phyloP scores from a whole-genome alignment of 73 alveolate genomes.

The Uronychia binucleata region DNA sequence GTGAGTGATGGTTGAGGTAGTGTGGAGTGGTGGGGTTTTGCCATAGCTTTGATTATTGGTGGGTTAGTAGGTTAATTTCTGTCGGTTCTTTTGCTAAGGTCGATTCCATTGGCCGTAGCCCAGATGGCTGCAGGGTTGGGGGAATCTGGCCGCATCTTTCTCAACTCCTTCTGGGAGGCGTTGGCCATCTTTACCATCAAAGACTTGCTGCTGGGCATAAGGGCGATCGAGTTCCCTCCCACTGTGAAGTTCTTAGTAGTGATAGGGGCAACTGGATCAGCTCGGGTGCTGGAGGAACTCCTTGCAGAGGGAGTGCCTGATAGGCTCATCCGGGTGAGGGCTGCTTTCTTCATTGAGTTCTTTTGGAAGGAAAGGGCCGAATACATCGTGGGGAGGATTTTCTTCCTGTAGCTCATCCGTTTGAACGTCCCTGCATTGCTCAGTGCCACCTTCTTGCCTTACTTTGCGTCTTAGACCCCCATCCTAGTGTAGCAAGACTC shows the following conservation, averaged over 20 bases:
- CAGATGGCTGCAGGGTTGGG: neutral
- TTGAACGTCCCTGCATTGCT: neutral
- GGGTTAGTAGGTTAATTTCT: too few species aligned
- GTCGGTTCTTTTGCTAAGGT: too few species aligned
- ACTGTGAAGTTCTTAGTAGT: neutral
- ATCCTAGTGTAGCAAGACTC: neutral
- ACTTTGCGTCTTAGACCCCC: too few species aligned
- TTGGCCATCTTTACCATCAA: neutral
- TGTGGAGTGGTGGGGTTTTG: too few species aligned
- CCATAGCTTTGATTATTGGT: too few species aligned
- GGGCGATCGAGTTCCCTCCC: neutral
- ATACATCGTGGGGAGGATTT: neutral
- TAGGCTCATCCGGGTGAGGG: neutral
- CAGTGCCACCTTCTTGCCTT: neutral
- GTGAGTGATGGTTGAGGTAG: too few species aligned
- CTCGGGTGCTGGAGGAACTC: too few species aligned
- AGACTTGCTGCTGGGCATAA: neutral
- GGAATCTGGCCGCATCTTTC: neutral
- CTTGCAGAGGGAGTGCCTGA: neutral
- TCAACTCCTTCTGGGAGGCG: neutral
- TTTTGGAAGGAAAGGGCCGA: neutral
- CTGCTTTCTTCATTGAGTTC: neutral
- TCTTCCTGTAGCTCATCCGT: neutral
- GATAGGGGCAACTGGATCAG: neutral
- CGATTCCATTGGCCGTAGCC: too few species aligned